Evolutionary conservation across 768 basidiomycete species (phyloP).

Genomic region (Russula sp.): DNA sequence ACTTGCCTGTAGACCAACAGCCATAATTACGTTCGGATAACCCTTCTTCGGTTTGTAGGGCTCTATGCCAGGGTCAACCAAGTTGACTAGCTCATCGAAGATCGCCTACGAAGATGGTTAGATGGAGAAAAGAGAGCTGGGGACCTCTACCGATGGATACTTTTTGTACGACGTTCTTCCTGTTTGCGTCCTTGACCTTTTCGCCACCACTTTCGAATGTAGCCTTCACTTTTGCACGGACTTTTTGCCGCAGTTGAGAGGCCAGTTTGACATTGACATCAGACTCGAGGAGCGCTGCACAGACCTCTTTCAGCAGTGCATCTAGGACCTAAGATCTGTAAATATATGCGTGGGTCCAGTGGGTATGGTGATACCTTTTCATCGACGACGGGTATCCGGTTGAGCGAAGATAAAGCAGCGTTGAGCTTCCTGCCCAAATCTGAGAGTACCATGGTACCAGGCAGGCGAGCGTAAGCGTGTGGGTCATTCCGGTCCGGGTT

Average conservation of each 20-base stretch:
- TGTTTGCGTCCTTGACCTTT: constrained; percentile 74
- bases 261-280: constrained; percentile 99
- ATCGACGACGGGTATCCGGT: constrained; percentile 81
- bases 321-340: constrained; percentile 73
- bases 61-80: constrained; percentile 94
- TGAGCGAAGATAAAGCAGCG: constrained; percentile 86
- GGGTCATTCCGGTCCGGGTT: constrained; percentile 2
- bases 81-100: constrained; percentile 91
- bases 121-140: constrained; percentile 7
- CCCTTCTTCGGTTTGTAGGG: constrained; percentile 97
- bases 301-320: constrained; percentile 91
- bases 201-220: constrained; percentile 65
- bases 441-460: constrained; percentile 89
- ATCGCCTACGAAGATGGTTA: constrained; percentile 59
- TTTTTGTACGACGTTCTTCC: constrained; percentile 90
- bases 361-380: constrained; percentile 62
- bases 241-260: constrained; percentile 78
- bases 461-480: neutral
- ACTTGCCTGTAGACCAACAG: constrained; percentile 86
- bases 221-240: constrained; percentile 86
- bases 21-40: constrained; percentile 93
- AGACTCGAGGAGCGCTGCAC: constrained; percentile 87
- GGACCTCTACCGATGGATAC: constrained; percentile 40
- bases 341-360: constrained; percentile 7
- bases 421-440: constrained; percentile 95